Conservation (phyloP, 169 alveolate genomes). For the Plasmodium chabaudi region DNA sequence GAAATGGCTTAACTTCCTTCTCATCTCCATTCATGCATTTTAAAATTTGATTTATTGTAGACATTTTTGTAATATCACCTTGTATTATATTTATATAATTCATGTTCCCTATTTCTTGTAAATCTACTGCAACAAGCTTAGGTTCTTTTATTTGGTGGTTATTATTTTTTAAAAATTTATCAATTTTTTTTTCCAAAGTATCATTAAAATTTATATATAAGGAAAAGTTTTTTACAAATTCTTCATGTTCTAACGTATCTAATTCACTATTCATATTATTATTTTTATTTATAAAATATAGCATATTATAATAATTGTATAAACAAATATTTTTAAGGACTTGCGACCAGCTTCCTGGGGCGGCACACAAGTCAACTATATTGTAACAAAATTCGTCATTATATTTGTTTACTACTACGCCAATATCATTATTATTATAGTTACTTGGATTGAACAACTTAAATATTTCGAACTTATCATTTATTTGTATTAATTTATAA, state of each 20-base stretch:
- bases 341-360: conserved; percentile 99
- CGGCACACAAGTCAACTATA: conserved; percentile 98
- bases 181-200: conserved; percentile 21
- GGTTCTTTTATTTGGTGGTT: conserved; percentile 83
- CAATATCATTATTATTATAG: conserved; percentile 26
- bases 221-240: conserved; percentile 70
- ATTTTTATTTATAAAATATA: conserved; percentile 73
- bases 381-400: conserved; percentile 82
- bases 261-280: conserved; percentile 21
- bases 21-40: conserved; percentile 84
- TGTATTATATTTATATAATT: conserved; percentile 93
- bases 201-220: conserved; percentile 71
- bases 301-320: conserved; percentile 77
- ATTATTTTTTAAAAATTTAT: conserved; percentile 46
- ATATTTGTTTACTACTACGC: conserved; percentile 44
- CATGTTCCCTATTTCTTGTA: conserved; percentile 97
- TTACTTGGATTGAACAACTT: conserved; percentile 71
- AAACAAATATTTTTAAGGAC: conserved; percentile 83
- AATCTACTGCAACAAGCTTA: conserved; percentile 95
- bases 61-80: conserved; percentile 97
- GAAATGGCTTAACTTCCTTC: conserved; percentile 86
- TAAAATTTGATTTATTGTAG: conserved; percentile 89
- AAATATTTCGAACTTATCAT: conserved; percentile 92
- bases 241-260: conserved; percentile 46
- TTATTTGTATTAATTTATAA: conserved; percentile 95